Conservation (phyloP, 2,329 filamentous ascomycete genomes). For the Fusarium sp. region DNA sequence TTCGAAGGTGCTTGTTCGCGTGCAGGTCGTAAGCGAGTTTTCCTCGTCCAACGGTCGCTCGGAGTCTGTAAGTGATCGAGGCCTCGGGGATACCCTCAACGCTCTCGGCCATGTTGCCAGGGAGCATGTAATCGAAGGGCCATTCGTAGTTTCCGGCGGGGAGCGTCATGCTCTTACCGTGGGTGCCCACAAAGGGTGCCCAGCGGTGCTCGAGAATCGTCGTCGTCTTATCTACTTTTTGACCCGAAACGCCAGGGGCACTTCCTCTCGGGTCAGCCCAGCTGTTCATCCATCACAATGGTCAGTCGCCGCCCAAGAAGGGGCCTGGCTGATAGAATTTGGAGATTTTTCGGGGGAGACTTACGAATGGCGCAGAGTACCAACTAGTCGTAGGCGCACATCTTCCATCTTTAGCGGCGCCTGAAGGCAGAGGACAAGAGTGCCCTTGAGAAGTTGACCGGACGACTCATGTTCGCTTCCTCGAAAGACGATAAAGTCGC, state of each 20-base stretch:
- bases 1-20: slow-evolving; percentile 79
- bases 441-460: slow-evolving; percentile 78
- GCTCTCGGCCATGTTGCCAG: slow-evolving; percentile 82
- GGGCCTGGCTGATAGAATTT: slow-evolving; percentile 7
- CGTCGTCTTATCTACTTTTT: slow-evolving; percentile 67
- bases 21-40: slow-evolving; percentile 90
- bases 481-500: slow-evolving; percentile 82
- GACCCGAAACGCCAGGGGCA: slow-evolving; percentile 67
- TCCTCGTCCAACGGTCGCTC: slow-evolving; percentile 86
- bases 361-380: slow-evolving; percentile 73
- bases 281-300: slow-evolving; percentile 43
- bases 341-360: slow-evolving; percentile 45
- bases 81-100: slow-evolving; percentile 89
- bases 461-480: slow-evolving; percentile 80
- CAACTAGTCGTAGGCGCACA: slow-evolving; percentile 76
- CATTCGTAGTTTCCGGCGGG: slow-evolving; percentile 85
- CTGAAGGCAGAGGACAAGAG: slow-evolving; percentile 77
- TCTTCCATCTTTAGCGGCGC: slow-evolving; percentile 77
- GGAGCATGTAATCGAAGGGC: slow-evolving; percentile 80
- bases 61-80: slow-evolving; percentile 89
- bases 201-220: slow-evolving; percentile 76
- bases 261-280: slow-evolving; percentile 65
- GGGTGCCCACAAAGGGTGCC: slow-evolving; percentile 69
- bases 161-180: slow-evolving; percentile 68
- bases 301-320: slow-evolving; percentile 20